These are phyloP conservation scores for Candida insectorum DNA, from an alignment of 805 yeast genomes.

Conservation along the genomic window DNA sequence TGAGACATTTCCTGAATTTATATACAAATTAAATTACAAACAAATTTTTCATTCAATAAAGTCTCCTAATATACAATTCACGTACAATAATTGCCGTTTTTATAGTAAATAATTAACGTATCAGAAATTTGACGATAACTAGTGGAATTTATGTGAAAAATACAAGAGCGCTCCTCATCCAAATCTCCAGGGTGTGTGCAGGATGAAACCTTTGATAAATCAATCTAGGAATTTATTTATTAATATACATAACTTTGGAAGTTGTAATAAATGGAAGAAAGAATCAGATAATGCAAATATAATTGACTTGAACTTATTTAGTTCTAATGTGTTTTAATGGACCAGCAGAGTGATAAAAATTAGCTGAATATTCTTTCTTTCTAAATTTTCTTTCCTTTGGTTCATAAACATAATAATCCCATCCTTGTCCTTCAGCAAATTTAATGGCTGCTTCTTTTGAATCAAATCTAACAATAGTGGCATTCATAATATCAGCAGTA, in stretches of 20 bases:
- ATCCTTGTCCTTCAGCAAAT: constrained; percentile 81
- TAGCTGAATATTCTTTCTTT: constrained; percentile 69
- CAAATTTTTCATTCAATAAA: too few relatives aligned
- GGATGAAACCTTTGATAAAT: too few relatives aligned
- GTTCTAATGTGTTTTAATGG: constrained; percentile 80
- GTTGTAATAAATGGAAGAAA: not conserved
- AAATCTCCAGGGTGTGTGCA: too few relatives aligned
- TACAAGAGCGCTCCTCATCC: too few relatives aligned
- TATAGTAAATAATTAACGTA: too few relatives aligned
- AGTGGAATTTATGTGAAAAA: too few relatives aligned
- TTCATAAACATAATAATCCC: constrained; percentile 80
- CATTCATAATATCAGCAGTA: constrained; percentile 78
- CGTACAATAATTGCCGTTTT: too few relatives aligned
- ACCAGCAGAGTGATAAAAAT: constrained; percentile 66
- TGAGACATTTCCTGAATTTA: too few relatives aligned
- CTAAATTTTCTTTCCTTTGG: constrained; percentile 73
- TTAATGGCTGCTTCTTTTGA: constrained; percentile 72
- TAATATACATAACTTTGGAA: constrained; percentile 6
- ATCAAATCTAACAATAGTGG: constrained; percentile 70
- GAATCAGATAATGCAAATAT: constrained; percentile 1
- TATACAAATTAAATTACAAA: too few relatives aligned
- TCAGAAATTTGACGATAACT: too few relatives aligned
- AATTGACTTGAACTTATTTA: constrained; percentile 51
- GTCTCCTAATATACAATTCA: too few relatives aligned
- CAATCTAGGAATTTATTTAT: constrained; percentile 2